Base-by-base conservation (phyloP, 768 basidiomycete species). In the Trametes sanguinea region DNA sequence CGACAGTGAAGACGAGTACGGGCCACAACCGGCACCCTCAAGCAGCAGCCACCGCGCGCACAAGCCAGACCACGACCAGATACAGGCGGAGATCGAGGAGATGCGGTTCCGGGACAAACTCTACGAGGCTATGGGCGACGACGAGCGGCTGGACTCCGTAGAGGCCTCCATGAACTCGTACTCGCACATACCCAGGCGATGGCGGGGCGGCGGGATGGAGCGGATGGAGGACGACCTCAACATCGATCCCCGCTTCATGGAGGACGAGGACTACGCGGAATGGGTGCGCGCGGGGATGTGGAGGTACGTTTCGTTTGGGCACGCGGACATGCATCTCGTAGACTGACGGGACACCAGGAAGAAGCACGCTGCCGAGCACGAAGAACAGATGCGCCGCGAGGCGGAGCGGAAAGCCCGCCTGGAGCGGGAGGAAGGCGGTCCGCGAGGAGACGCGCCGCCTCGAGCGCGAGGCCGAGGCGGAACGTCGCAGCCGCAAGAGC, bases 281-380 rank as follows among this genome's bases (percentile, higher is more conserved):
- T 95, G 91, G 90, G 77, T 96, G 53, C 78, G 94, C 64, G 75
- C 81, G 29, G 92, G 92, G 50, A 95, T 97, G 90, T 94, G 91
- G 79, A 83, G 85, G 84, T 87, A 62, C 43, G 84, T 74, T 17
- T 3, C 17, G 11, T 43, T 17, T 60, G 27, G 5, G 27, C 11
- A 29, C 7, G 27, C 11, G 46, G 6, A 6, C 22, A 22, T 22
- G 11, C 32, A 30, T 27, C 43, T 51, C 35, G 6, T 11, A 11
- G 35, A 37, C 35, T 37, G 35, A 37, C 35, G 35, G 11, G 22
- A 5, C 9, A 40, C 42, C 11, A 63, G 90, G 73, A 86, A 83
- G 74, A 85, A 83, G 9, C 87, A 91, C 66, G 85, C 85, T 1
- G 80, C 80, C 22, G 85, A 89, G 74, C 81, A 84, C 73, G 86